Evolutionary conservation across 106 monocot species (phyloP), one percentile per base, ranked within the genome.

Genomic region (Dendrobium huoshanense): DNA sequence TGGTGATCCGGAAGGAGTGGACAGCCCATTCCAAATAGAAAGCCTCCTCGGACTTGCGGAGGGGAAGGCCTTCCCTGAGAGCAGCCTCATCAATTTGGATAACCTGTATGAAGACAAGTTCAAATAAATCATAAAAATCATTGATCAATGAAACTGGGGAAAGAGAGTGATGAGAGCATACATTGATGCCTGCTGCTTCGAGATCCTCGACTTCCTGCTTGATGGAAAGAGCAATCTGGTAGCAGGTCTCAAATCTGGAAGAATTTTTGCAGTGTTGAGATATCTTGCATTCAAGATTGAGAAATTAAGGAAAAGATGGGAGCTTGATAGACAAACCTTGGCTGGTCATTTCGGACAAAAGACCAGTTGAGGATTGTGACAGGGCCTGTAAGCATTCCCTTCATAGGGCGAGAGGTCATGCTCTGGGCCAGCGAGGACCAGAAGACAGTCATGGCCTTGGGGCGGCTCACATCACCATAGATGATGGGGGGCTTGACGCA

Each of bases 401-500:
- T 83, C 83, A 83, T 83, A 2, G 83, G 83, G 41, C 83, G 83
- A 2, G 77, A 51, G 70, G 83, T 83, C 83, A 83, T 78, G 78
- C 83, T 83, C 73, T 83, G 83, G 72, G 83, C 83, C 33, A 83
- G 45, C 1, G 83, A 78, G 27, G 83, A 83, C 83, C 83, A 83
- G 78, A 83, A 83, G 15, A 83, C 83, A n/a, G 83, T 83, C 83
- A 83, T 78, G 78, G 83, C 78, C 51, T 78, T 83, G 51, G 83
- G 78, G 51, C 83, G 83, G 41, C 83, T 83, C 2, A 83, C 83
- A 73, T 83, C 83, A 27, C 83, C 83, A 51, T 83, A 83, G 33
- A 83, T 83, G 78, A 83, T 83, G 72, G 83, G 83, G 20, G 83
- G 83, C 83, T 83, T 83, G 55, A 83, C 83, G 19, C 83, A 83